These are phyloP conservation scores for Lentinus brumalis DNA, from an alignment of 768 basidiomycete species.

Conservation along the genomic window DNA sequence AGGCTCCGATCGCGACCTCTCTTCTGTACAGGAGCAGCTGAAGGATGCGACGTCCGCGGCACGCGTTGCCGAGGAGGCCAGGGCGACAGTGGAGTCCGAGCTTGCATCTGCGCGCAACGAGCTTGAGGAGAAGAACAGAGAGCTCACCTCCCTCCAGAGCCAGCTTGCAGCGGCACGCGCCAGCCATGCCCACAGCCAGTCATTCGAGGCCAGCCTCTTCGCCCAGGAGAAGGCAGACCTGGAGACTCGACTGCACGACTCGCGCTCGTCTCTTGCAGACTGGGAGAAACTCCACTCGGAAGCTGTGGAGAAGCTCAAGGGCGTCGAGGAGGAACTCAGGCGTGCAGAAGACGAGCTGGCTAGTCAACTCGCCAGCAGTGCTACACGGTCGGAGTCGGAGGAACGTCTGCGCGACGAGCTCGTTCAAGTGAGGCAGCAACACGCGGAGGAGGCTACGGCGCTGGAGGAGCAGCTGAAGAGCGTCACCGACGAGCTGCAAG, in stretches of 20 bases:
- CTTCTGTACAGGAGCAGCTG: constrained; percentile 10
- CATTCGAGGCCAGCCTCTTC: constrained; percentile 10
- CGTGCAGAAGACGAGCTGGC: constrained; percentile 22
- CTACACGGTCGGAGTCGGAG: constrained; percentile 12
- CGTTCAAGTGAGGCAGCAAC: constrained; percentile 2
- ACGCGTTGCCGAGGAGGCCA: constrained; percentile 11
- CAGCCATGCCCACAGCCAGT: constrained; percentile 7
- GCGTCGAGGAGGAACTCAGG: constrained; percentile 20
- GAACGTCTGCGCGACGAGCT: constrained; percentile 17
- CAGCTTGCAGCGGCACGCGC: constrained; percentile 11
- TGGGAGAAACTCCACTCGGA: constrained; percentile 15
- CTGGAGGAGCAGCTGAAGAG: constrained; percentile 22
- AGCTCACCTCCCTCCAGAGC: constrained; percentile 11
- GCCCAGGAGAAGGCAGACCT: constrained; percentile 19
- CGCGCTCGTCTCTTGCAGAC: constrained; percentile 18
- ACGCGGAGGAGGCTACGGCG: constrained; percentile 10
- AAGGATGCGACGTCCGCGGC: background rate
- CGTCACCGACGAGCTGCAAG: constrained; percentile 22
- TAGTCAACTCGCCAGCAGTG: constrained; percentile 14
- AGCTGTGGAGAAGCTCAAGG: constrained; percentile 6
- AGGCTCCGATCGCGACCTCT: constrained; percentile 5
- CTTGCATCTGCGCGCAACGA: constrained; percentile 1
- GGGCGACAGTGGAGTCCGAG: constrained; percentile 3
- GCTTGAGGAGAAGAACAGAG: constrained; percentile 9
- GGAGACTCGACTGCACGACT: constrained; percentile 16